A percentile compares a stretch with the other conserved stretches of the same genome.
Conservation (phyloP, 805 yeast genomes). For the Kodamaea jinghongensis region DNA sequence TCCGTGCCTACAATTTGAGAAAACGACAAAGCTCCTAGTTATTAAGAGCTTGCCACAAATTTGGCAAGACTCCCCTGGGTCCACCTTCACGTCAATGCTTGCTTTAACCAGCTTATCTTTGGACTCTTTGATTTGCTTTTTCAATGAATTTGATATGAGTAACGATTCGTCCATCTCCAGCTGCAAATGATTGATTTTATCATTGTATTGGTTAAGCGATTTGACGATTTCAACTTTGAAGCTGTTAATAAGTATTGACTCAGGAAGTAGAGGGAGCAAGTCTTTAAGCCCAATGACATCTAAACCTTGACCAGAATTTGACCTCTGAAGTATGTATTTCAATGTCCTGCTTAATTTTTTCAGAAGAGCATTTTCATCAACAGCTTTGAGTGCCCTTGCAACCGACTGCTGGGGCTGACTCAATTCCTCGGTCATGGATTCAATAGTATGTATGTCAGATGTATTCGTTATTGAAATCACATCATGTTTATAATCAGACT, state of each 20-base stretch:
- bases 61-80: constrained; percentile 82
- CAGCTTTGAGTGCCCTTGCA: constrained; percentile 23
- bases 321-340: constrained; percentile 30
- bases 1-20: constrained; percentile 83
- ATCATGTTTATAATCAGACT: constrained; percentile 1
- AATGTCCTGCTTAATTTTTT: constrained; percentile 24
- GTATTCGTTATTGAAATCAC: background rate
- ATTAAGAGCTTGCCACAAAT: constrained; percentile 68
- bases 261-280: constrained; percentile 79
- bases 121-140: constrained; percentile 52
- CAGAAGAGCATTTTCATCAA: constrained; percentile 5
- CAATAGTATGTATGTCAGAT: constrained; percentile 8
- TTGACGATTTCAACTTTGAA: constrained; percentile 79
- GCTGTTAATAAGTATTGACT: constrained; percentile 74
- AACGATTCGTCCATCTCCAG: constrained; percentile 76
- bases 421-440: constrained; percentile 14
- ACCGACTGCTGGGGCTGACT: constrained; percentile 21
- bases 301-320: constrained; percentile 22
- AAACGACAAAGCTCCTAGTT: constrained; percentile 69
- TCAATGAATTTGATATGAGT: constrained; percentile 54
- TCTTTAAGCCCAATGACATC: constrained; percentile 67
- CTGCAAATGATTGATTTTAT: constrained; percentile 61
- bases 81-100: constrained; percentile 60
- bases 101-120: constrained; percentile 26
- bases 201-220: constrained; percentile 73